A percentile compares a stretch with the other conserved stretches of the same genome.
phyloP scores from a whole-genome alignment of 208 protist species.

The Tritrichomonas musculus region DNA sequence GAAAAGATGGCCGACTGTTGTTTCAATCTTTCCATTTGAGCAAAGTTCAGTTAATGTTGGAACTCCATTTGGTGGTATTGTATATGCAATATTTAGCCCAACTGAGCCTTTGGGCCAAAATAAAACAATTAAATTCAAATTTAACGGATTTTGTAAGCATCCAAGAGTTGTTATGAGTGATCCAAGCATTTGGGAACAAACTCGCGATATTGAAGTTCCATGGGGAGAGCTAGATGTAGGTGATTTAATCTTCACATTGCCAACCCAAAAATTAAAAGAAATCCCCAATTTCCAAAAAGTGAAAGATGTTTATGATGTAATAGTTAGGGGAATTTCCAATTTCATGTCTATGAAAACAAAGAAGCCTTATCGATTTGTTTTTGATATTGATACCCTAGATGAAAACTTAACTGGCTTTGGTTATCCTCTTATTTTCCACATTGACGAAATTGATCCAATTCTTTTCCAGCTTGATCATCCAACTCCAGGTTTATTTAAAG shows the following conservation, averaged over 20 bases:
- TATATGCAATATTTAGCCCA: neutral
- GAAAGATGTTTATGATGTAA: neutral
- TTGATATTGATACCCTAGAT: neutral
- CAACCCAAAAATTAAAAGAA: neutral
- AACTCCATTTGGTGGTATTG: neutral
- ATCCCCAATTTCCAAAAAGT: neutral
- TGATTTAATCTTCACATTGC: neutral
- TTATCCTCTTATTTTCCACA: neutral
- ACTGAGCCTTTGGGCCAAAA: neutral
- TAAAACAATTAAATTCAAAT: neutral
- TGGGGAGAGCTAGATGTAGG: neutral
- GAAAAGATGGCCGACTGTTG: constrained; percentile 18
- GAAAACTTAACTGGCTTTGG: neutral
- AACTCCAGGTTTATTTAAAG: neutral
- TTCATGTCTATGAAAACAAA: neutral
- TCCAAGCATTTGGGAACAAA: neutral
- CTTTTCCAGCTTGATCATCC: neutral
- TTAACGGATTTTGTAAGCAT: neutral
- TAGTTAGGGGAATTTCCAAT: neutral
- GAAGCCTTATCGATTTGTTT: neutral
- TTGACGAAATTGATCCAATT: neutral
- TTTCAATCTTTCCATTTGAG: neutral
- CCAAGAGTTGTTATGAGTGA: neutral
- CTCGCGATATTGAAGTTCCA: neutral
- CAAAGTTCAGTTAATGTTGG: neutral